A percentile compares a stretch with the other conserved stretches of the same genome.
These are phyloP conservation scores for Cydonia oblonga DNA, from an alignment of 331 rosid species.

Conservation along the genomic window DNA sequence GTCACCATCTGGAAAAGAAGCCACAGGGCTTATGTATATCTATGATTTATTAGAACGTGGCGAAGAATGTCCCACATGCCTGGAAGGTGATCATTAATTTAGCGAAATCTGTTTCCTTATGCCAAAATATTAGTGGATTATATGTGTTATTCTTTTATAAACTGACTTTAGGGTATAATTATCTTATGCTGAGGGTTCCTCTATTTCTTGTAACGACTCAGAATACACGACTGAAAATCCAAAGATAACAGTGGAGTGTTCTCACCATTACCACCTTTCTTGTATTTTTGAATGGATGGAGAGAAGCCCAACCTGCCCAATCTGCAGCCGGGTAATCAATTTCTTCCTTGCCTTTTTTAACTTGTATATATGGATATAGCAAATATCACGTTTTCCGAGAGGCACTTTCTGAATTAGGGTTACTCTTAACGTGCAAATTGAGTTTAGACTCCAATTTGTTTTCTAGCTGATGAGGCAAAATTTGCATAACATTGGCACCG, in stretches of 20 bases:
- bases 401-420: too few relatives aligned
- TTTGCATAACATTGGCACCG: too few relatives aligned
- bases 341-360: too few relatives aligned
- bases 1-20: neutral
- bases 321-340: neutral
- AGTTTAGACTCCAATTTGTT: too few relatives aligned
- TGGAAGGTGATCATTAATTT: constrained; percentile 18
- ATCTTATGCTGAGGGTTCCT: neutral
- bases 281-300: constrained; percentile 37
- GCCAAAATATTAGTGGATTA: neutral
- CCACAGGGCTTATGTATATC: neutral
- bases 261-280: constrained; percentile 31
- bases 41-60: neutral
- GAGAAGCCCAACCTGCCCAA: constrained; percentile 28
- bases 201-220: neutral
- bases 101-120: neutral
- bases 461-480: too few relatives aligned
- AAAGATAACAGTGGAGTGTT: constrained; percentile 16
- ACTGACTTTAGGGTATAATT: neutral
- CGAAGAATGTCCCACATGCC: constrained; percentile 31
- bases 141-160: neutral
- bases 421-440: too few relatives aligned
- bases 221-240: constrained; percentile 30
- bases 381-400: too few relatives aligned
- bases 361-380: too few relatives aligned